A percentile compares a stretch with the other conserved stretches of the same genome.
Conservation (phyloP, 805 yeast species). For the Metschnikowia vanudenii region DNA sequence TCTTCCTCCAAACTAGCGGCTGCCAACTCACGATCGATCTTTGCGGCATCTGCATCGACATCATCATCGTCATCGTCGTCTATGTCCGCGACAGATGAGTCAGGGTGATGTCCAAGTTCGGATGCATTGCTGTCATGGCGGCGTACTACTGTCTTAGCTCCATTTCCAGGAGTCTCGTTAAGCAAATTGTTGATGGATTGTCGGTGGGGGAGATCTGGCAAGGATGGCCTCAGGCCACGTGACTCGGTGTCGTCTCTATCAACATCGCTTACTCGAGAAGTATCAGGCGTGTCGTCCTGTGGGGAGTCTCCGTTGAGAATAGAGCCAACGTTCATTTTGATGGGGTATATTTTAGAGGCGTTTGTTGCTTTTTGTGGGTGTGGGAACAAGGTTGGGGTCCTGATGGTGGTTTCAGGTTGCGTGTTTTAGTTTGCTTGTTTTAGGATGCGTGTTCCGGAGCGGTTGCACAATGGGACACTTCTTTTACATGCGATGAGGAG, state of each 20-base stretch:
- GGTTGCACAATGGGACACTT: too few relatives aligned
- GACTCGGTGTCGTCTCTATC: constrained; percentile 7
- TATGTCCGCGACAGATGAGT: not conserved
- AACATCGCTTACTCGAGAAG: constrained; percentile 1
- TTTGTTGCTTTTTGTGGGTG: not conserved
- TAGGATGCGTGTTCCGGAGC: too few relatives aligned
- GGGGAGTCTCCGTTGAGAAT: constrained; percentile 21
- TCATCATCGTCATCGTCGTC: constrained; percentile 8
- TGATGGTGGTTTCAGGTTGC: too few relatives aligned
- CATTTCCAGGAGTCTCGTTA: constrained; percentile 16
- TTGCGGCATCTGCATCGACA: constrained; percentile 10
- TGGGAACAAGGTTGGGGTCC: not conserved
- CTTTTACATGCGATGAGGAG: too few relatives aligned
- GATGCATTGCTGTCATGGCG: constrained; percentile 4
- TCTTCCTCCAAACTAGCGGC: constrained; percentile 8
- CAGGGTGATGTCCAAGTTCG: not conserved
- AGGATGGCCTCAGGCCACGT: constrained; percentile 4
- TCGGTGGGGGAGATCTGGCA: constrained; percentile 13
- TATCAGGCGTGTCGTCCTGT: constrained; percentile 4
- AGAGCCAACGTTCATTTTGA: constrained; percentile 21
- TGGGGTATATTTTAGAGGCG: too few relatives aligned
- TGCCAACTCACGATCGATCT: constrained; percentile 10
- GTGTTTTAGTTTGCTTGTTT: too few relatives aligned
- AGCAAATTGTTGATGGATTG: constrained; percentile 20
- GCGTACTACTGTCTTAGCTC: not conserved